phyloP scores from a whole-genome alignment of 139 green algal species.

The Astrephomene gubernaculifera region DNA sequence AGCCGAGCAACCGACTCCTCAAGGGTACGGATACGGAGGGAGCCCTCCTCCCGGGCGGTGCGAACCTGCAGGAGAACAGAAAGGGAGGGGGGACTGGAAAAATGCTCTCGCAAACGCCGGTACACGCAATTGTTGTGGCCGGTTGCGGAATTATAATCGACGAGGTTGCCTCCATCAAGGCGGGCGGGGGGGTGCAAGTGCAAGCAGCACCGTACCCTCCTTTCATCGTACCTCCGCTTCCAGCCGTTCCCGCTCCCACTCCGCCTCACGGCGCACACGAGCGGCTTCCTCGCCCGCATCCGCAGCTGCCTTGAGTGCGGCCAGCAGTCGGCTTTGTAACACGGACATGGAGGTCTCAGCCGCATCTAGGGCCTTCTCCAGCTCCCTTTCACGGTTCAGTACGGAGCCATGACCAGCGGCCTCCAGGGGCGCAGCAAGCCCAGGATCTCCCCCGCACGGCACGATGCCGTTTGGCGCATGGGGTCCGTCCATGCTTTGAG shows the following conservation, averaged over 20 bases:
- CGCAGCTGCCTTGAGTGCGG: constrained; percentile 34
- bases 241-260: constrained; percentile 37
- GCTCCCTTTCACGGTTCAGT: constrained; percentile 23
- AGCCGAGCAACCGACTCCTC: constrained; percentile 60
- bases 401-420: neutral
- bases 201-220: no score
- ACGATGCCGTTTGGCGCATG: no score
- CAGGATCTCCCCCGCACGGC: no score
- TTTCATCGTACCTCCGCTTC: constrained; percentile 58
- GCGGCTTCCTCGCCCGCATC: constrained; percentile 35
- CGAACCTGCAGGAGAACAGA: constrained; percentile 37
- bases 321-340: constrained; percentile 61
- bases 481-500: no score
- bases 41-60: constrained; percentile 55
- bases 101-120: no score
- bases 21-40: constrained; percentile 52
- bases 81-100: neutral
- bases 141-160: no score
- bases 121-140: no score
- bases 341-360: constrained; percentile 65
- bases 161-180: no score
- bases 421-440: no score
- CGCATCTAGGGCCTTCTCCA: constrained; percentile 57
- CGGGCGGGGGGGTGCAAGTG: no score
- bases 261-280: constrained; percentile 37